Evolutionary conservation across 371 early-diverging fungal genomes (phyloP).

Genomic region (Zancudomyces culisetae): DNA sequence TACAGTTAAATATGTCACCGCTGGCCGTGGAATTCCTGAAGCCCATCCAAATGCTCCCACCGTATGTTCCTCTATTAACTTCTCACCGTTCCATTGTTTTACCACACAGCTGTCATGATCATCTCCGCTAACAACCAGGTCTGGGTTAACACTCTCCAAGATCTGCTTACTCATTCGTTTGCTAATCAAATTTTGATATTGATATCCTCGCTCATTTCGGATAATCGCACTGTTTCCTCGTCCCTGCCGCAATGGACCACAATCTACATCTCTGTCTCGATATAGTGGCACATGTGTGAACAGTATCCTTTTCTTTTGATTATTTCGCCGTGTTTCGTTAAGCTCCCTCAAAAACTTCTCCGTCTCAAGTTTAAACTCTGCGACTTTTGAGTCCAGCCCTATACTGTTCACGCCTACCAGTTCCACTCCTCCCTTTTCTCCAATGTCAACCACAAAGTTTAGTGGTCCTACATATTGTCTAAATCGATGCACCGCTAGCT

Average conservation of each 20-base stretch:
- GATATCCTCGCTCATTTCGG: constrained; percentile 26
- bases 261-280: constrained; percentile 34
- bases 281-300: constrained; percentile 67
- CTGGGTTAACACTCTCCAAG: constrained; percentile 40
- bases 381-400: constrained; percentile 32
- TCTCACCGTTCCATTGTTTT: too few species aligned
- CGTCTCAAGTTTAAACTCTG: constrained; percentile 9
- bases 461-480: constrained; percentile 37
- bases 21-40: too few species aligned
- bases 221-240: not conserved
- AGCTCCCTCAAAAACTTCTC: not conserved
- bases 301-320: constrained; percentile 16
- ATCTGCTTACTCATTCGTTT: constrained; percentile 31
- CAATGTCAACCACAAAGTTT: constrained; percentile 40
- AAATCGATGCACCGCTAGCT: constrained; percentile 30
- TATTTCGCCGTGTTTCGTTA: not conserved
- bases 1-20: too few species aligned
- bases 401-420: constrained; percentile 65
- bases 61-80: too few species aligned
- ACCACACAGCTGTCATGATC: constrained; percentile 79
- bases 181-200: constrained; percentile 66
- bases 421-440: constrained; percentile 33
- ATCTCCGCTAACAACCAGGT: constrained; percentile 66
- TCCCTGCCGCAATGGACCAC: constrained; percentile 47
- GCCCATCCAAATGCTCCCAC: too few species aligned